Percentiles rank a stretch among this genome's conserved stretches.
phyloP scores from a whole-genome alignment of 768 basidiomycete genomes.

The Hysterangium stoloniferum region DNA sequence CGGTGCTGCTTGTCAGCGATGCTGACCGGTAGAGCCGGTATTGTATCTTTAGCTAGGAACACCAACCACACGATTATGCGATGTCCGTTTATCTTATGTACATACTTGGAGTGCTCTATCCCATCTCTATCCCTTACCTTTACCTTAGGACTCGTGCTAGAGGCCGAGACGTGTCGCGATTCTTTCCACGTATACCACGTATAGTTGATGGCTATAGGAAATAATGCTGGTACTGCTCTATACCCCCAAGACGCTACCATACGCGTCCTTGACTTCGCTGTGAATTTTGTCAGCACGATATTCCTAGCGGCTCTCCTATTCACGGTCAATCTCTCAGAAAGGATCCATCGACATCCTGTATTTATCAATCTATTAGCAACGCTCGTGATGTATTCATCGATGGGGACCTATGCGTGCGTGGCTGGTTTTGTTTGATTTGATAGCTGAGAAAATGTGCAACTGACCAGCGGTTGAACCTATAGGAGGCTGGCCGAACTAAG shows the following conservation, averaged over 20 bases:
- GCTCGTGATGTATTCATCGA: background rate
- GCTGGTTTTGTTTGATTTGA: background rate
- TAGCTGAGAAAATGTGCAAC: background rate
- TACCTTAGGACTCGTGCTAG: too few relatives aligned
- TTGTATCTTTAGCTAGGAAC: too few relatives aligned
- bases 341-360: constrained; percentile 2
- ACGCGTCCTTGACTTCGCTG: background rate
- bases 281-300: background rate
- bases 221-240: background rate
- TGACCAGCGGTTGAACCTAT: background rate
- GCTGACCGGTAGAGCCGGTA: too few relatives aligned
- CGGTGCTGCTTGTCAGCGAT: too few relatives aligned
- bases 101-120: too few relatives aligned
- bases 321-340: constrained; percentile 1
- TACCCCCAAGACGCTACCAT: background rate
- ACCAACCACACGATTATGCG: too few relatives aligned
- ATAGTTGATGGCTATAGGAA: too few relatives aligned
- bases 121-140: too few relatives aligned
- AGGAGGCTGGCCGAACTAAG: background rate
- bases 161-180: too few relatives aligned
- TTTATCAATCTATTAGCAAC: background rate
- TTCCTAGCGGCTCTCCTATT: background rate
- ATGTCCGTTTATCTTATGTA: too few relatives aligned
- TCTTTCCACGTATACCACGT: too few relatives aligned
- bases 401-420: background rate